A percentile compares a stretch with the other conserved stretches of the same genome.
Evolutionary conservation across 495 filamentous ascomycete species (phyloP).

Genomic region (Penicillium nucicola): DNA sequence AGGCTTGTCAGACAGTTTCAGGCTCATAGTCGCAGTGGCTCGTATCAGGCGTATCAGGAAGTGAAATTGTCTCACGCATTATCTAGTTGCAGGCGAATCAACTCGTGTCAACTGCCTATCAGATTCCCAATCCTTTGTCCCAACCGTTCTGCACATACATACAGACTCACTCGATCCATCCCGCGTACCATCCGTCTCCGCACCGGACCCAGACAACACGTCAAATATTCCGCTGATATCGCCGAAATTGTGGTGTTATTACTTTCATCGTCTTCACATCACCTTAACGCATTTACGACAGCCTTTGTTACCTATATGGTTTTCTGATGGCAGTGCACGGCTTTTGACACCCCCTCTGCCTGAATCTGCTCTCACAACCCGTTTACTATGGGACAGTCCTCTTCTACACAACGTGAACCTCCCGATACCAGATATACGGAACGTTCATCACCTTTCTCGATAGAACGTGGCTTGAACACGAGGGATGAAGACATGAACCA

Average conservation of each 20-base stretch:
- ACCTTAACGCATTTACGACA: constrained; percentile 3
- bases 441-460: constrained; percentile 17
- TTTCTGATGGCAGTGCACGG: constrained; percentile 32
- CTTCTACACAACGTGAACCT: constrained; percentile 41
- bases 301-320: constrained; percentile 6
- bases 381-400: constrained; percentile 51
- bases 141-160: constrained; percentile 3
- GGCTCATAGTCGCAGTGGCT: constrained; percentile 5
- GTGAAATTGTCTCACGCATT: constrained; percentile 1
- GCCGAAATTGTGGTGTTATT: neutral
- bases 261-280: neutral
- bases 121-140: constrained; percentile 12
- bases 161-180: neutral
- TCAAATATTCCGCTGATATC: neutral
- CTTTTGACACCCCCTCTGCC: constrained; percentile 19
- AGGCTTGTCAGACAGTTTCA: constrained; percentile 18
- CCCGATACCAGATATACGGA: constrained; percentile 26
- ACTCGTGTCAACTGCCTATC: neutral
- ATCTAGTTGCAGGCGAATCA: neutral
- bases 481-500: constrained; percentile 45
- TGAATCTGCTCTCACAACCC: constrained; percentile 8
- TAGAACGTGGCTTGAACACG: constrained; percentile 19
- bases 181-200: neutral
- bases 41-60: constrained; percentile 11
- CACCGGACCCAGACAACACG: neutral